A percentile compares a stretch with the other conserved stretches of the same genome.
Evolutionary conservation across 371 early-diverging fungal genomes (phyloP).

Genomic region (Mucor indicus): DNA sequence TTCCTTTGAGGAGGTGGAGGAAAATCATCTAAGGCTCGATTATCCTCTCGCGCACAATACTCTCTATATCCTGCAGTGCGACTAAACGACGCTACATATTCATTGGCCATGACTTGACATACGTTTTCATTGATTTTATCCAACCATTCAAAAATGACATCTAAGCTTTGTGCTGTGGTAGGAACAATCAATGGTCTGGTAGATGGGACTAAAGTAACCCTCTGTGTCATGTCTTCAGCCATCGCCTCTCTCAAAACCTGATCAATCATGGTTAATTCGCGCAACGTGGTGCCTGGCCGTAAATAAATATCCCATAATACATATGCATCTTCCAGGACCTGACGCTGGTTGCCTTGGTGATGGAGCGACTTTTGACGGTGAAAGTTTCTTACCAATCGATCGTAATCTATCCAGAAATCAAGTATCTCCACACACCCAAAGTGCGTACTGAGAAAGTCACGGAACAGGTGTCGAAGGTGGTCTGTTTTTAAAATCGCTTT

Average conservation of each 20-base stretch:
- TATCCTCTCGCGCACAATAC: neutral
- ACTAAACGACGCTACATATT: conserved; percentile 63
- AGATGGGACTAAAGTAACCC: neutral
- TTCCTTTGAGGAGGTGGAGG: conserved; percentile 17
- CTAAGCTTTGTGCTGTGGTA: conserved; percentile 3
- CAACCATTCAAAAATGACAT: conserved; percentile 44
- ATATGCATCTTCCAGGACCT: conserved; percentile 46
- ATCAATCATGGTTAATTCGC: conserved; percentile 48
- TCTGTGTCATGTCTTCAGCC: conserved; percentile 17
- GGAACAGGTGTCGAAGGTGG: conserved; percentile 46
- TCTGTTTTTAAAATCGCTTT: conserved; percentile 43
- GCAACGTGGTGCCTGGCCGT: conserved; percentile 25
- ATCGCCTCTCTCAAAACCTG: conserved; percentile 22
- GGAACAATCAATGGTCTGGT: conserved; percentile 1
- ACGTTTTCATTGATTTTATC: conserved; percentile 55
- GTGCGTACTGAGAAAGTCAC: conserved; percentile 45
- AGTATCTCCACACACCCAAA: conserved; percentile 60
- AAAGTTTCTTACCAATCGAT: conserved; percentile 12
- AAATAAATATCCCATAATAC: conserved; percentile 48
- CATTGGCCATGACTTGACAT: conserved; percentile 56
- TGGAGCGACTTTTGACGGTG: neutral
- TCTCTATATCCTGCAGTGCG: conserved; percentile 49
- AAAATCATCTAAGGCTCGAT: neutral
- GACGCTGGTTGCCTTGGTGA: neutral
- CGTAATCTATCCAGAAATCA: conserved; percentile 52